Conservation (phyloP, 2,329 filamentous ascomycete species). For the Xylaria sp. region DNA sequence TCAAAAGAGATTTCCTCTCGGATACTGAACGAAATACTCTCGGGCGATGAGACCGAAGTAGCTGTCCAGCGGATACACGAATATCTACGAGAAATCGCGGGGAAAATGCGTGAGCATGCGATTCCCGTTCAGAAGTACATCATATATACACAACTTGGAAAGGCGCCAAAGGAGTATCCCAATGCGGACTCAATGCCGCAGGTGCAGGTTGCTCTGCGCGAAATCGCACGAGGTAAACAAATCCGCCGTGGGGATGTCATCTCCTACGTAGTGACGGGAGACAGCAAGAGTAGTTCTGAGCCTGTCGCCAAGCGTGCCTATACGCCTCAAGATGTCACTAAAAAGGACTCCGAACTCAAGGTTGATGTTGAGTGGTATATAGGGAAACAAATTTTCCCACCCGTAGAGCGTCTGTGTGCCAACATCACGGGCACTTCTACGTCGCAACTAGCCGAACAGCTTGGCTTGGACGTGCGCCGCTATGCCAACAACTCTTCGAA, state of each 20-base stretch:
- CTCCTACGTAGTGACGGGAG: conserved; percentile 88
- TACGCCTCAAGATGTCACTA: conserved; percentile 82
- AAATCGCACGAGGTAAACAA: conserved; percentile 83
- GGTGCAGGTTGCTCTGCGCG: conserved; percentile 90
- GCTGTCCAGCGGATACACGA: conserved; percentile 92
- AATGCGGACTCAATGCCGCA: conserved; percentile 96
- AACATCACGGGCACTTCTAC: conserved; percentile 94
- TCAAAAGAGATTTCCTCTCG: conserved; percentile 94
- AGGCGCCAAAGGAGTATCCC: conserved; percentile 90
- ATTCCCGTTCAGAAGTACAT: conserved; percentile 88
- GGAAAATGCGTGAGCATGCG: conserved; percentile 81
- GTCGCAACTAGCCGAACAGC: conserved; percentile 85
- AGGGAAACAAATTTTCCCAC: conserved; percentile 97
- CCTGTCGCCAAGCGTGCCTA: conserved; percentile 87
- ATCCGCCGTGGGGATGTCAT: conserved; percentile 96
- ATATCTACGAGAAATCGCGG: conserved; percentile 82
- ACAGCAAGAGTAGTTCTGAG: conserved; percentile 66
- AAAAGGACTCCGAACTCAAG: conserved; percentile 73
- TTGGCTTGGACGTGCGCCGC: conserved; percentile 88
- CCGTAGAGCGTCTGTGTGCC: conserved; percentile 95
- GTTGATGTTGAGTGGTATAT: conserved; percentile 98
- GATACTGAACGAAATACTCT: conserved; percentile 92
- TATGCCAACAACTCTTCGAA: conserved; percentile 70
- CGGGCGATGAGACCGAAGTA: conserved; percentile 87
- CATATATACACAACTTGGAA: conserved; percentile 97